A percentile compares a stretch with the other conserved stretches of the same genome.
These are phyloP conservation scores for Eucalyptus tenuipes DNA, from an alignment of 345 rosid species.

Conservation along the genomic window DNA sequence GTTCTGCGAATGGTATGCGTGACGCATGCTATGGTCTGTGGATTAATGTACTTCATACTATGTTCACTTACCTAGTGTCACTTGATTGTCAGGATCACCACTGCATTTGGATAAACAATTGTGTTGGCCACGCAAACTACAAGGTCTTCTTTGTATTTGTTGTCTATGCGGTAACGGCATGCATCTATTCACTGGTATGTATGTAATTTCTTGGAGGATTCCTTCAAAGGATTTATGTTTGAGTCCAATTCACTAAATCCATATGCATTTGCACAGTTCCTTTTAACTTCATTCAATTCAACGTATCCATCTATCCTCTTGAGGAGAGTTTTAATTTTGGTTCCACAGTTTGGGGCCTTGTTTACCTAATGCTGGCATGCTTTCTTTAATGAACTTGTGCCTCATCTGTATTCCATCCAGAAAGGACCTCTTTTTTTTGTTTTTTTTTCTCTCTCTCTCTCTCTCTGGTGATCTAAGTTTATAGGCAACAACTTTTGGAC, in stretches of 20 bases:
- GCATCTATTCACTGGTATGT: slow-evolving; percentile 80
- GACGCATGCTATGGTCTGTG: slow-evolving; percentile 1
- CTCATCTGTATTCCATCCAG: not conserved
- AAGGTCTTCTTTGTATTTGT: slow-evolving; percentile 81
- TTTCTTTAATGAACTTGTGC: not conserved
- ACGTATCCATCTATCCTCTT: not conserved
- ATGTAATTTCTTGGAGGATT: not conserved
- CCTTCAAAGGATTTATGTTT: not conserved
- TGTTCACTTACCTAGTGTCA: slow-evolving; percentile 16
- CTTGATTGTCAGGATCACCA: slow-evolving; percentile 83
- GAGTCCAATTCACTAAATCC: not conserved
- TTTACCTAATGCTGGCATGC: not conserved
- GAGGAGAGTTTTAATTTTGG: not conserved
- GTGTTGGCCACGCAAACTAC: slow-evolving; percentile 91
- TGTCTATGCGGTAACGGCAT: slow-evolving; percentile 56
- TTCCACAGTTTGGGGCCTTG: not conserved
- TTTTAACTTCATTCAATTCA: not conserved
- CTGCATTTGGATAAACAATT: slow-evolving; percentile 94
- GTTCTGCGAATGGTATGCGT: slow-evolving; percentile 72
- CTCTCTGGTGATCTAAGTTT: not conserved
- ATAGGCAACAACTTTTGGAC: not conserved
- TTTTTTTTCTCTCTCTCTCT: too few species aligned
- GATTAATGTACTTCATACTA: slow-evolving; percentile 3
- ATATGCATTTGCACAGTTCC: not conserved
- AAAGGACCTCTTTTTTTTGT: not conserved